Conservation (phyloP, 2,329 filamentous ascomycete species). For the Simplicillium aogashimaense region DNA sequence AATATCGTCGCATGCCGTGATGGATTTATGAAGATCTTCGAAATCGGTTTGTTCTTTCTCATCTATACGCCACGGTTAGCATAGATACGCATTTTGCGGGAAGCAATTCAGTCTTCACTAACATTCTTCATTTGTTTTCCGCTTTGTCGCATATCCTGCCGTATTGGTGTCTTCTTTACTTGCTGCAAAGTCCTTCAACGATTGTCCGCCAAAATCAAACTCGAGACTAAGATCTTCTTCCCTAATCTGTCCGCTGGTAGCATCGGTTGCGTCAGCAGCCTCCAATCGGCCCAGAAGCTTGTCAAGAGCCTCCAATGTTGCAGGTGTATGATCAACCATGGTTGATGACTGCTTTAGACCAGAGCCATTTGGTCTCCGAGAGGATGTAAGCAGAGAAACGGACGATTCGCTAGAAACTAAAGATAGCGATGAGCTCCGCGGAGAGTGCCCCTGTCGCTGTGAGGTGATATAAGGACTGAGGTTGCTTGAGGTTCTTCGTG, state of each 20-base stretch:
- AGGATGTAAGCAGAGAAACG: conserved; percentile 59
- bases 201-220: conserved; percentile 71
- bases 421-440: conserved; percentile 70
- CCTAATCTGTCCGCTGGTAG: conserved; percentile 13
- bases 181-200: conserved; percentile 60
- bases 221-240: conserved; percentile 50
- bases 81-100: no score
- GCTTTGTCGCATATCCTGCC: conserved; percentile 9
- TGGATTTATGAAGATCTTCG: conserved; percentile 83
- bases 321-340: conserved; percentile 41
- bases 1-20: conserved; percentile 84
- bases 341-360: conserved; percentile 48
- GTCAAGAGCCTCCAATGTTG: conserved; percentile 62
- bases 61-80: conserved; percentile 32
- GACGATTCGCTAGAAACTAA: conserved; percentile 70
- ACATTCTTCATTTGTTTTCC: conserved; percentile 65
- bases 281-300: conserved; percentile 26
- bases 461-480: conserved; percentile 60
- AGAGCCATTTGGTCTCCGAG: conserved; percentile 58
- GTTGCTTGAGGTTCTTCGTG: conserved; percentile 56
- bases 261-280: conserved; percentile 8
- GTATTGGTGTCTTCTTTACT: conserved; percentile 16
- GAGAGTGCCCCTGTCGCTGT: conserved; percentile 56
- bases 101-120: conserved; percentile 18
- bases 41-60: conserved; percentile 77